Evolutionary conservation across 768 basidiomycete species (phyloP), one percentile per base, ranked within the genome.

Genomic region (Lentinus tigrinus): DNA sequence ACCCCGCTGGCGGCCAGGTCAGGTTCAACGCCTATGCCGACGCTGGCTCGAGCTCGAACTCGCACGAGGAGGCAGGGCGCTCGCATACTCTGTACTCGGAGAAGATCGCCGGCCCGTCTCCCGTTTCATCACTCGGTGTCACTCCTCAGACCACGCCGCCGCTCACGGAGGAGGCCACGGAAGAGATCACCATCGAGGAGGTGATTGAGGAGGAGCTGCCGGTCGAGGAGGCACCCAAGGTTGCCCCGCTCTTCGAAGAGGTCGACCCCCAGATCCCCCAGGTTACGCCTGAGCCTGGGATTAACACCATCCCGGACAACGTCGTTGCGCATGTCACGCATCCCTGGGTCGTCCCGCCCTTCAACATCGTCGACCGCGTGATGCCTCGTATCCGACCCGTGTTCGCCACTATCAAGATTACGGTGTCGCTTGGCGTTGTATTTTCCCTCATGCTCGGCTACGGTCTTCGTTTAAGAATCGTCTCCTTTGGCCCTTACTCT

Each of bases 251-350:
- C 19, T 49, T 58, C 43, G 61, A 63, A 44, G 55, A 50, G 40
- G 54, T 63, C 53, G 61, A 63, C 42, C 61, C 61, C 13, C 57
- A 58, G 39, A 63, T 63, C 38, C 47, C 53, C 19, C 47, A 43
- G n/a, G 16, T 58, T 26, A 54, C 36, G 1, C 61, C 61, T 4
- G 46, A 47, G 36, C 56, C 47, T 9, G 37, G 44, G 11, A 56
- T 57, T 28, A 40, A 51, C n/a, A 38, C 36, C 38, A 31, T 52
- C 2, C 52, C 54, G 1, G 53, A 54, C 7, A 27, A 50, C 17
- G 27, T 28, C 2, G 43, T 43, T 39, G 28, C 51, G 27, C 62
- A 63, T 17, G 11, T 31, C 31, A 31, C 31, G 11, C 31, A 31
- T 31, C 62, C 62, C 2, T 63, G 62, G 62, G 17, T n/a, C 23